phyloP scores from a whole-genome alignment of 2,329 filamentous ascomycete genomes.

The Nigrospora sphaerica region DNA sequence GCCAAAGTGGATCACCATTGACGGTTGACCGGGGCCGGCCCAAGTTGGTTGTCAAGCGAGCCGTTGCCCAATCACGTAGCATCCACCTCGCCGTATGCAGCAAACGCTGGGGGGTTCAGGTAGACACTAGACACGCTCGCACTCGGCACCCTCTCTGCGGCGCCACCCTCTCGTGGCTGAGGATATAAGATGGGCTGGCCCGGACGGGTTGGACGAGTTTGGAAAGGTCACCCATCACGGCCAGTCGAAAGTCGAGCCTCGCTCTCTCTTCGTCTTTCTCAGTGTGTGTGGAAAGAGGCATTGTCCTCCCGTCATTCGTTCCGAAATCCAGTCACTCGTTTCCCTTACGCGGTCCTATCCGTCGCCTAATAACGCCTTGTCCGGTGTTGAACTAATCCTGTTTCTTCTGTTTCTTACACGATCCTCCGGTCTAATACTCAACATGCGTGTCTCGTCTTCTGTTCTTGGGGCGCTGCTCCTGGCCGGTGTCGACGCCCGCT shows the following conservation, averaged over 20 bases:
- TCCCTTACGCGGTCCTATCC: neutral
- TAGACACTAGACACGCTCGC: too few species aligned
- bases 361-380: neutral
- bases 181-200: too few species aligned
- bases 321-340: constrained; percentile 1
- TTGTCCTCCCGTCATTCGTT: constrained; percentile 1
- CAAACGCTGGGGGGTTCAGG: too few species aligned
- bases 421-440: neutral
- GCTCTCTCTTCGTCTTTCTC: neutral
- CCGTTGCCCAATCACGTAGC: too few species aligned
- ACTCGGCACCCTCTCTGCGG: too few species aligned
- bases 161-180: too few species aligned
- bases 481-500: constrained; percentile 1
- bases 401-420: neutral
- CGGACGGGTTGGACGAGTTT: too few species aligned
- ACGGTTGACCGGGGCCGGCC: neutral
- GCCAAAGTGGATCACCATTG: neutral
- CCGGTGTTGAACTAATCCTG: neutral
- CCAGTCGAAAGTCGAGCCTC: constrained; percentile 1
- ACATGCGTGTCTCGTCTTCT: neutral
- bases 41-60: too few species aligned
- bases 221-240: neutral
- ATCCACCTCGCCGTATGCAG: too few species aligned
- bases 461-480: constrained; percentile 2
- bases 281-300: neutral